Conservation (phyloP, 1,284 basidiomycete species). For the Pascua guehoae region DNA sequence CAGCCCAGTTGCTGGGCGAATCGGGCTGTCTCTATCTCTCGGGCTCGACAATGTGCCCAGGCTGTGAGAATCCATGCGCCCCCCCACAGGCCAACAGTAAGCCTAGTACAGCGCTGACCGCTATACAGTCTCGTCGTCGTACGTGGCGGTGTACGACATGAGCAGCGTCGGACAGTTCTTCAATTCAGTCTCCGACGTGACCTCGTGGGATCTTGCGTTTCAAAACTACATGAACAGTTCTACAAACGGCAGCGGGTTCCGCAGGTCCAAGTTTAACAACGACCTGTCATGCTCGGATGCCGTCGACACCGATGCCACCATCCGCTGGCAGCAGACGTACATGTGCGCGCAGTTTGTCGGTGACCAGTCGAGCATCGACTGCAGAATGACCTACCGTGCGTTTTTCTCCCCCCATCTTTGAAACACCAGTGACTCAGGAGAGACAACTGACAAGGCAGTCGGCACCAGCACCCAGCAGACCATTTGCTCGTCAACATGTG, state of each 20-base stretch:
- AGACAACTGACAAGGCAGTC: not conserved
- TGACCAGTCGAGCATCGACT: not conserved
- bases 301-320: slow-evolving; percentile 19
- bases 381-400: not conserved
- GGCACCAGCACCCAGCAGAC: slow-evolving; percentile 35
- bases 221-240: slow-evolving; percentile 40
- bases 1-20: not conserved
- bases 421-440: not conserved
- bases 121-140: slow-evolving; percentile 36
- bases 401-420: not conserved
- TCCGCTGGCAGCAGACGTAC: slow-evolving; percentile 42
- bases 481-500: slow-evolving; percentile 43
- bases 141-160: slow-evolving; percentile 21
- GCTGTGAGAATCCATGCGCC: slow-evolving; percentile 1
- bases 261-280: slow-evolving; percentile 33
- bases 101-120: not conserved
- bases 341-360: slow-evolving; percentile 25
- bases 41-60: slow-evolving; percentile 8
- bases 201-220: slow-evolving; percentile 1
- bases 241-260: slow-evolving; percentile 36
- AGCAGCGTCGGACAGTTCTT: slow-evolving; percentile 23
- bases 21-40: slow-evolving; percentile 7
- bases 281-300: slow-evolving; percentile 41
- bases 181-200: slow-evolving; percentile 5
- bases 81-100: not conserved